Evolutionary conservation across 2,329 filamentous ascomycete genomes (phyloP).

Genomic region (Colletotrichum noveboracense): DNA sequence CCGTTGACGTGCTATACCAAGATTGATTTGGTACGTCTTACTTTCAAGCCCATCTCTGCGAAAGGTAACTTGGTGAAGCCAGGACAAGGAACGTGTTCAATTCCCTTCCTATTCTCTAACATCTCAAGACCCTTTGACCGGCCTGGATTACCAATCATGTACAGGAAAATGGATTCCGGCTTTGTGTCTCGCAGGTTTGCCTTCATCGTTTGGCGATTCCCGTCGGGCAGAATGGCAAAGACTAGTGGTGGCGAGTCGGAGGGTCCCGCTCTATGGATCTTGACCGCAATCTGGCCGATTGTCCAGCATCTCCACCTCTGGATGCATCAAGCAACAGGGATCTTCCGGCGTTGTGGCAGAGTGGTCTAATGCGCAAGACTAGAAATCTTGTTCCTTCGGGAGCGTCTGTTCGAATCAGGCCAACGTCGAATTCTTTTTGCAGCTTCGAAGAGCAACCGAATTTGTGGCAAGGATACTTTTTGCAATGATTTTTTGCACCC

Average conservation of each 20-base stretch:
- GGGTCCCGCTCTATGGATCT: neutral
- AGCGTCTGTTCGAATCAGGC: conserved; percentile 16
- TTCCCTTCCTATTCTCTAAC: neutral
- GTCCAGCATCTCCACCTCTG: neutral
- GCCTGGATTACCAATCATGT: rapidly evolving
- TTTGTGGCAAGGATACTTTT: neutral
- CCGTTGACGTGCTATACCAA: rapidly evolving
- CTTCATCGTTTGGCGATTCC: neutral
- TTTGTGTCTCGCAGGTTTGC: rapidly evolving
- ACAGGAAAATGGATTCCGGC: neutral
- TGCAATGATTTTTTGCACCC: rapidly evolving
- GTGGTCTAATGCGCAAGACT: conserved; percentile 18
- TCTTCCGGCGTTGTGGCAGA: conserved; percentile 12
- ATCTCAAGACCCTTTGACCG: neutral
- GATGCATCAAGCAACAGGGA: neutral
- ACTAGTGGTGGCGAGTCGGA: neutral
- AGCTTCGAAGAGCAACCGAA: neutral
- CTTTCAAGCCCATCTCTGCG: neutral
- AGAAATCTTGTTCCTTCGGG: conserved; percentile 18
- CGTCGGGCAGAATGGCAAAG: neutral
- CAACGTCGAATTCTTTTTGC: neutral
- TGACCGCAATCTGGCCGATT: rapidly evolving
- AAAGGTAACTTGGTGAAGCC: neutral
- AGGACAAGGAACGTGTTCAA: neutral
- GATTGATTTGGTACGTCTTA: rapidly evolving